These are phyloP conservation scores for Boletales sp. DNA, from an alignment of 768 basidiomycete genomes.

Conservation along the genomic window DNA sequence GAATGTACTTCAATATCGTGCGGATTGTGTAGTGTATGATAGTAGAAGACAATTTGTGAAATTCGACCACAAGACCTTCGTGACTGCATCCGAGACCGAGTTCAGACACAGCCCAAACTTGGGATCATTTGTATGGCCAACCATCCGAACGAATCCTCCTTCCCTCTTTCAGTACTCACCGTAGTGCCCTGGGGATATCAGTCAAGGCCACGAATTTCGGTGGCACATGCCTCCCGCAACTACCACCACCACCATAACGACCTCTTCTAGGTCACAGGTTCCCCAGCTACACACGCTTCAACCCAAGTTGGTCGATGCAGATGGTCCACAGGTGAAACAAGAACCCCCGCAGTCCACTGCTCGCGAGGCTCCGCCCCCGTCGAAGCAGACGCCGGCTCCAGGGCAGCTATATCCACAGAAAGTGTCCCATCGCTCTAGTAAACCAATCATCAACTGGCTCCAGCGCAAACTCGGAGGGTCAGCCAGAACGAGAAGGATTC, in stretches of 20 bases:
- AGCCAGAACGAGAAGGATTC: conserved; percentile 50
- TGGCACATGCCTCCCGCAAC: conserved; percentile 15
- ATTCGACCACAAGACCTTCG: not conserved
- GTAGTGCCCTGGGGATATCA: not conserved
- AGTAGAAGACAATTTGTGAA: not conserved
- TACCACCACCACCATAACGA: conserved; percentile 7
- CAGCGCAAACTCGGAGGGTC: conserved; percentile 81
- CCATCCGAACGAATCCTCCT: not conserved
- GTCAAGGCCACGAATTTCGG: conserved; percentile 1
- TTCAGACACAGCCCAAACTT: conserved; percentile 5
- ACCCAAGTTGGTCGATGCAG: conserved; percentile 8
- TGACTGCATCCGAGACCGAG: conserved; percentile 16
- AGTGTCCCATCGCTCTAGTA: conserved; percentile 64
- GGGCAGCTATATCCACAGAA: conserved; percentile 52
- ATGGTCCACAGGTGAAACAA: conserved; percentile 10
- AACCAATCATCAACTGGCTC: conserved; percentile 88
- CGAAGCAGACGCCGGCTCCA: conserved; percentile 24
- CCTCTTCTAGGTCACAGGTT: conserved; percentile 12
- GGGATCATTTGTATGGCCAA: not conserved
- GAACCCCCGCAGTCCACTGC: conserved; percentile 13
- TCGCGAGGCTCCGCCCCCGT: conserved; percentile 16
- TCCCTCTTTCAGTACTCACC: conserved; percentile 1
- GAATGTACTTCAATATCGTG: not conserved
- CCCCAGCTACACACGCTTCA: conserved; percentile 12
- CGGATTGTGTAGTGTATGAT: not conserved